Base-by-base conservation (phyloP, 768 basidiomycete species). In the Phlebiopsis flavidoalba region DNA sequence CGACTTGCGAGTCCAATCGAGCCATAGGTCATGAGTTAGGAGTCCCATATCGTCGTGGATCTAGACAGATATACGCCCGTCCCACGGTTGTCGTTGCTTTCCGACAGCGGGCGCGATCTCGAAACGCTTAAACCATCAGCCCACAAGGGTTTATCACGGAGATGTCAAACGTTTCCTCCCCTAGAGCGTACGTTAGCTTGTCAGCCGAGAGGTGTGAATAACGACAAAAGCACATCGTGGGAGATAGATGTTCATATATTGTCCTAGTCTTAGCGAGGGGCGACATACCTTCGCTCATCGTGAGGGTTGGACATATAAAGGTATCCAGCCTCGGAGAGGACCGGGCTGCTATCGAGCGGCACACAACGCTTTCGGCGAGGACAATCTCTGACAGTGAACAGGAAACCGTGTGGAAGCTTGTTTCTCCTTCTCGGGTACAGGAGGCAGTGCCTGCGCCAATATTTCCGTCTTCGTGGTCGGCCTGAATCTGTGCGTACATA, bases 91-190 rank as follows among this genome's bases (percentile, higher is more conserved):
- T 95, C 93, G 70, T n/a, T 96, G 95, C 73, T 96, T 95, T 50
- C 95, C 95, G 14, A 96, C 81, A 50, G 95, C n/a, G 74, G 14
- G 92, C 89, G 24, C 96, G 87, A 68, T 98, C 92, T 59, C 94
- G 86, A 37, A n/a, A 98, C 83, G 63, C 94, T 96, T n/a, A n/a
- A 53, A 94, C 88, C 90, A 98, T 97, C 48, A 99, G 77, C 26
- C 97, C 97, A 99, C 3, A 98, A 79, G n/a, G 91, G 83, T 64
- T 91, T 91, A 50, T 94, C 14, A 98, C 91, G 0, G 95, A 93
- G 11, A 98, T 80, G 70, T 99, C 97, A 66, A 97, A 94, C 0
- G 93, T 93, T 72, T 99, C 95, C 62, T 98, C 95, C 97, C 97
- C 93, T 95, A 64, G 14, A 24, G 63, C 24, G 24, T 21, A 50